Conservation (phyloP, 2,329 filamentous ascomycete species). For the Plectosphaerella cucumerina region DNA sequence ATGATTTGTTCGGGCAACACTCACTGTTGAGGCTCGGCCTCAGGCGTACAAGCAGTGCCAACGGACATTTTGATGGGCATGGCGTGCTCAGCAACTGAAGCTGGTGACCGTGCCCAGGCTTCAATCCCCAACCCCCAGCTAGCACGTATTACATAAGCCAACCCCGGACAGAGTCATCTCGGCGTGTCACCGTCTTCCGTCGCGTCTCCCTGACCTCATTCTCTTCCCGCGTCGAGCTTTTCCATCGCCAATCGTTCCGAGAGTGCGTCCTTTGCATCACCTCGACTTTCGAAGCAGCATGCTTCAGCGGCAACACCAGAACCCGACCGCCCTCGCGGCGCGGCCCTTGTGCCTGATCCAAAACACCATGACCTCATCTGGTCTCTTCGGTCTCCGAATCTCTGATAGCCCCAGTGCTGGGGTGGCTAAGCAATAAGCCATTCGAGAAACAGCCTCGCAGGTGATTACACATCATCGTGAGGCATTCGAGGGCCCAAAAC, state of each 20-base stretch:
- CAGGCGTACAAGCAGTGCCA: too few relatives aligned
- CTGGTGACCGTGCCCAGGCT: too few relatives aligned
- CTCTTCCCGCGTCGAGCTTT: neutral
- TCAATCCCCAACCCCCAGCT: too few relatives aligned
- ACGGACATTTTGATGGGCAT: too few relatives aligned
- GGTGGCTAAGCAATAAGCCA: conserved; percentile 38
- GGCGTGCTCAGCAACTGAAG: too few relatives aligned
- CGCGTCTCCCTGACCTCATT: neutral
- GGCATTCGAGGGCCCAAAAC: neutral
- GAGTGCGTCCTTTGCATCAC: neutral
- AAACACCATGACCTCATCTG: neutral
- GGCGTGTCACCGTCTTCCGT: neutral
- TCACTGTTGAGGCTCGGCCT: too few relatives aligned
- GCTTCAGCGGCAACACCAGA: neutral
- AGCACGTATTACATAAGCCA: neutral
- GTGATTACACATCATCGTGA: neutral
- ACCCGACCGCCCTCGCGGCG: neutral
- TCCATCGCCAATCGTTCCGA: neutral
- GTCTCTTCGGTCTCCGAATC: neutral
- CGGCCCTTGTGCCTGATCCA: neutral
- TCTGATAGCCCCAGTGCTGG: conserved; percentile 49
- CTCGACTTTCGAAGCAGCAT: neutral
- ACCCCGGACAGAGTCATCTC: neutral
- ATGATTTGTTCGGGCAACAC: too few relatives aligned
- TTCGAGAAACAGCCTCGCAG: conserved; percentile 17